Base-by-base conservation (phyloP, 169 alveolate genomes). In the Plasmodium coatneyi region DNA sequence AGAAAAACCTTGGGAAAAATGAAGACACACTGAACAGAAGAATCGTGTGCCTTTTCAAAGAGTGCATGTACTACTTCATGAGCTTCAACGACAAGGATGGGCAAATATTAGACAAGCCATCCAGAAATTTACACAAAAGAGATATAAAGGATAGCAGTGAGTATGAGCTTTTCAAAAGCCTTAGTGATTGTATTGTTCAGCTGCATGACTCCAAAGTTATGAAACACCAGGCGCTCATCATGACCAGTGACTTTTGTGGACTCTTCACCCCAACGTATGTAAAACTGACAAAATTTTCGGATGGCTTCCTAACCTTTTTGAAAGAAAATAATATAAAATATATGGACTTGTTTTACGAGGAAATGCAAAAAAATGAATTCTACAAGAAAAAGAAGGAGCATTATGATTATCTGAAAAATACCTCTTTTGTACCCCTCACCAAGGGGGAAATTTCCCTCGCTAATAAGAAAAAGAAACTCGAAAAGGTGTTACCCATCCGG, bases 371-470 rank as follows among this genome's bases (percentile, higher is more conserved):
- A 66, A 89, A 89, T 89, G 94, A 89, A 36, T 43, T 66, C 12
- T 89, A 89, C 49, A 89, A 89, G 71, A 78, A 89, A 52, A 89
- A 89, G 54, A 89, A 89, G 81, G 79, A 89, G 25, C 83, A 89
- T 66, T 89, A 49, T 80, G 94, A 89, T 56, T 19, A 43, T n/a
- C 79, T 89, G 39, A 89, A 89, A 66, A 80, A 78, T 43, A 34
- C 94, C 9, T 54, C 90, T 28, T 89, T 80, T 25, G 82, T 89
- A 10, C 94, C 94, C 5, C 71, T 89, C n/a, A 89, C 94, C 2
- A 89, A 80, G 34, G 94, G 94, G 46, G 94, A 89, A n/a, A 89
- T 89, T 32, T 89, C 94, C 16, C 41, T 89, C 41, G 94, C 94
- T 1, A 66, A 56, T 66, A 89, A 89, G 71, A 89, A 89, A 76